Conservation (phyloP, 148 eudicot genomes). For the Rhododendron ovatum region DNA sequence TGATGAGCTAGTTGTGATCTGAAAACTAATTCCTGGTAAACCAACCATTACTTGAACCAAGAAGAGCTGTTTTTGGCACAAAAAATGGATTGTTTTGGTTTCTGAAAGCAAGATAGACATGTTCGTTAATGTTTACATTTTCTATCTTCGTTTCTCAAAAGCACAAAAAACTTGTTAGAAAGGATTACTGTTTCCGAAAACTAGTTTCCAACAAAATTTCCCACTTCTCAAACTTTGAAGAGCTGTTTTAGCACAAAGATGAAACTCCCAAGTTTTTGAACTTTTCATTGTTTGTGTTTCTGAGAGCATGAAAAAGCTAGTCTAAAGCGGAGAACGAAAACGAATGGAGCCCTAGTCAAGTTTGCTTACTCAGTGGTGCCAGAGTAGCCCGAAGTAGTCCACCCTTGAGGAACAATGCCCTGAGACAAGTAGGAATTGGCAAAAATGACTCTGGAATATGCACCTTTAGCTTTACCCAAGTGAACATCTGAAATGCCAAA, state of each 20-base stretch:
- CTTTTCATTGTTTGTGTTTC: background rate
- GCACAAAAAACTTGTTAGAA: too few relatives aligned
- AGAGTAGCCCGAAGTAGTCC: conserved; percentile 73
- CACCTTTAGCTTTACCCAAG: conserved; percentile 67
- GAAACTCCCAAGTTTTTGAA: background rate
- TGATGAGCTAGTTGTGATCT: background rate
- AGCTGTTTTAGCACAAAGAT: background rate
- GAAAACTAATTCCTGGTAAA: background rate
- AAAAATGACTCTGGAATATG: conserved; percentile 68
- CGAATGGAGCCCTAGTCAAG: background rate
- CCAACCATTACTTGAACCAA: background rate
- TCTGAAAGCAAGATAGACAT: too few relatives aligned
- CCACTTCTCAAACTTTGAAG: background rate
- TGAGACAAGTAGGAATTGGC: conserved; percentile 68
- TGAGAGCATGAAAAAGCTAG: background rate
- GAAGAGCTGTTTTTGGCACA: too few relatives aligned
- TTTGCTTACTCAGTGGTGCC: conserved; percentile 54
- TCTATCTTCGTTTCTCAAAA: too few relatives aligned
- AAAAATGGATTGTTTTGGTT: too few relatives aligned
- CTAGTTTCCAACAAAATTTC: background rate
- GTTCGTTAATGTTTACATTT: too few relatives aligned
- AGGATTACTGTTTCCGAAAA: too few relatives aligned
- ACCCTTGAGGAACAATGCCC: conserved; percentile 56
- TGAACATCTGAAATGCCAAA: conserved; percentile 61
- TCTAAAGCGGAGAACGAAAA: background rate